Base-by-base conservation (phyloP, 2,329 filamentous ascomycete species). In the Penicillium italicum region DNA sequence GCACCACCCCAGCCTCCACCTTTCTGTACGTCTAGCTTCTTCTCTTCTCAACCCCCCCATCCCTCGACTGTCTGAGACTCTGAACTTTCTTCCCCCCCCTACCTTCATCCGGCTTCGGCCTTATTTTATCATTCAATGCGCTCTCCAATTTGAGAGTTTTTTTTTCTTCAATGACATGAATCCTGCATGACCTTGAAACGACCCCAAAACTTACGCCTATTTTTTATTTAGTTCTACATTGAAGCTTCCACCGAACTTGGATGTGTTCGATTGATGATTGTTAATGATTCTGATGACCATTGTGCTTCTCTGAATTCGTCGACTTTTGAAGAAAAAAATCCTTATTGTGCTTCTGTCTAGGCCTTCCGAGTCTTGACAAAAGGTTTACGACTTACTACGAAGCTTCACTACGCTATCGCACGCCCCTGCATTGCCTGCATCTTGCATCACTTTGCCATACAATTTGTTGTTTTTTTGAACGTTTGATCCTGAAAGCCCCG, bases 331-430 rank as follows among this genome's bases (percentile, higher is more conserved):
- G 38, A 10, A 51, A 40, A 54, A 52, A 58, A 28, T 50, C 43
- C 14, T 54, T 38, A 45, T 60, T 60, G 56, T 62, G 56, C 41
- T 45, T 46, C 34, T 55, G 53, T 59, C 57, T 54, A 51, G 59
- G 45, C 58, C 22, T 34, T 43, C 14, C 24, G 44, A 66, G 62
- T 63, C 61, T 67, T 65, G 22, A 37, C 41, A 64, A 61, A 67
- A 65, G 62, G 61, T 67, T 64, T 38, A 71, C 69, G 68, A 71
- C 59, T 60, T 57, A 64, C 64, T 60, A 72, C 69, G 69, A 71
- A 56, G 36, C 53, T 43, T 44, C 46, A 30, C 31, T 22, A 55
- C 53, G 53, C 51, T 64, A 64, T 66, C 66, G 63, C 63, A 61
- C 58, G 60, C 52, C 53, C 54, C 61, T 62, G 65, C 64, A 63